Evolutionary conservation across 148 eudicot genomes (phyloP), one percentile per base, ranked within the genome.

Genomic region (Fagopyrum esculentum): DNA sequence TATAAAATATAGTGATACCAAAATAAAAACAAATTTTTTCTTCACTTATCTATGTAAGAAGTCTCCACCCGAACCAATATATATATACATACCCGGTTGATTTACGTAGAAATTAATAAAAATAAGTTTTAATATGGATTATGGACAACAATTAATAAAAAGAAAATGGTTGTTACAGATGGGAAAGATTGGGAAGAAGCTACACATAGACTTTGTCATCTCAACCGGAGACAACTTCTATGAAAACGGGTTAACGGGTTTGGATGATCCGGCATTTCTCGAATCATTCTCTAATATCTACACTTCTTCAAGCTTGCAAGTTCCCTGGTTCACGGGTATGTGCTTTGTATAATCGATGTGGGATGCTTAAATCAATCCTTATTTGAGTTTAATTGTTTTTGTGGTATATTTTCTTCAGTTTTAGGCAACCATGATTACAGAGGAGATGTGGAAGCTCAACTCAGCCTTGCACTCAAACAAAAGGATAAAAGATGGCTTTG

Each of bases 181-280:
- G 98, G 98, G 98, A 19, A 80, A 50, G 22, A 77, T 84, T 1
- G 98, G 88, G 59, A 86, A 89, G 72, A 75, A 84, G 61, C 11
- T 88, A 60, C 83, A 89, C 13, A 79, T 80, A 54, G 92, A 89
- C 74, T 93, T 93, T 70, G 73, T 93, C 12, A 78, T 93, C 16
- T 93, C 97, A 13, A 91, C 97, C 0, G 98, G 98, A 17, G 98
- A 93, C 57, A 93, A 93, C 72, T 93, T 93, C 69, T 93, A 93
- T 47, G 86, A 85, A 1, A 54, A 85, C 71, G 98, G 98, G n/a
- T 82, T 91, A 64, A 79, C 80, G 2, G 86, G 89, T 6, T 77
- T 82, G 56, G 26, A 89, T 74, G 98, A 93, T 77, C 86, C 89
- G 6, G 86, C 87, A 1, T 93, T 93, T 76, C 51, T 73, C 0